Percentiles rank a stretch among this genome's conserved stretches.
Evolutionary conservation across 495 filamentous ascomycete genomes (phyloP).

Genomic region (Neurospora terricola): DNA sequence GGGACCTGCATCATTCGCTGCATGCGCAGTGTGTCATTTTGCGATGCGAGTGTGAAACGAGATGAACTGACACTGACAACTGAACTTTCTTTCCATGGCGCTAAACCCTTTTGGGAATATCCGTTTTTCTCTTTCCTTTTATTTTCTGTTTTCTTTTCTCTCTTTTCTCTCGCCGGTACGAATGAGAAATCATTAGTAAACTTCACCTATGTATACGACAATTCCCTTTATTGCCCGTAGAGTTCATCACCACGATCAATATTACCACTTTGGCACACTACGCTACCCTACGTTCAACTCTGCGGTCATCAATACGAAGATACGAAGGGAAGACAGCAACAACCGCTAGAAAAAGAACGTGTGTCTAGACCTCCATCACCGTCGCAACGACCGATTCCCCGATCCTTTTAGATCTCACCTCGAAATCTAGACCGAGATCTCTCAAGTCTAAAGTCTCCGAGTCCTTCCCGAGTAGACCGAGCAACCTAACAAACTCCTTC

Average conservation of each 20-base stretch:
- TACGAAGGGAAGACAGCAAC: neutral
- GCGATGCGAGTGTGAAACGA: neutral
- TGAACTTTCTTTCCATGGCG: neutral
- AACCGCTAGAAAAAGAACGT: neutral
- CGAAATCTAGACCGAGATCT: neutral
- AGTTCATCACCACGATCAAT: neutral
- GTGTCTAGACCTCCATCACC: neutral
- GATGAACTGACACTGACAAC: neutral
- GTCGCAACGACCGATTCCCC: neutral
- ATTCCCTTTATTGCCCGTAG: neutral
- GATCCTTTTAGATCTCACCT: neutral
- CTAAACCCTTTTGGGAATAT: neutral
- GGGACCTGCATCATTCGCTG: neutral
- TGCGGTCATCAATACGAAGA: neutral
- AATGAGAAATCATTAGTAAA: neutral
- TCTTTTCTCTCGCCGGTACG: neutral
- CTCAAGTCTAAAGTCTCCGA: neutral
- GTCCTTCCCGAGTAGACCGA: neutral
- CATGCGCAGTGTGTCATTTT: neutral
- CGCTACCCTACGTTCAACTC: neutral
- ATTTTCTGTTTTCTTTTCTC: neutral
- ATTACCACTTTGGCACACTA: neutral
- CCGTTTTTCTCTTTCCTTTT: neutral
- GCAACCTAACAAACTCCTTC: neutral
- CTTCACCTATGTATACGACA: neutral